Conservation (phyloP, 345 rosid species). For the Sonneratia caseolaris region DNA sequence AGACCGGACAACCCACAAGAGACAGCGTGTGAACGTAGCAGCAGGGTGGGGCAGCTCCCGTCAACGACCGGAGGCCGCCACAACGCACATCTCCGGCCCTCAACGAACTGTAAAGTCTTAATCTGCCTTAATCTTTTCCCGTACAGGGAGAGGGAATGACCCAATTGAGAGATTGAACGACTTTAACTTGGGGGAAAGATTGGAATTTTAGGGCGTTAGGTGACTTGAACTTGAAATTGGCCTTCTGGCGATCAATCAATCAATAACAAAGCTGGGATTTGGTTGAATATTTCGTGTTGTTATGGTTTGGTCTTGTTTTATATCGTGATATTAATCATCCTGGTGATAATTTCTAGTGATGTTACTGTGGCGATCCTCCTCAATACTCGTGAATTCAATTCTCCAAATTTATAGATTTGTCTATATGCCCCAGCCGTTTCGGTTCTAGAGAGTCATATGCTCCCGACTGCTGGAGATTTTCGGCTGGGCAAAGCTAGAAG, state of each 20-base stretch:
- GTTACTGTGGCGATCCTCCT: too few relatives aligned
- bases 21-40: slow-evolving; percentile 30
- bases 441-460: too few relatives aligned
- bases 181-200: not conserved
- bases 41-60: slow-evolving; percentile 28
- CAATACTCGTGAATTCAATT: too few relatives aligned
- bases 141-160: not conserved
- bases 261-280: not conserved
- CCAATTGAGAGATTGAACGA: not conserved
- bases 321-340: not conserved
- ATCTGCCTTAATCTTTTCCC: not conserved
- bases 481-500: too few relatives aligned
- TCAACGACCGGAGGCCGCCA: slow-evolving; percentile 5
- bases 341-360: not conserved
- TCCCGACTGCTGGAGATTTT: too few relatives aligned
- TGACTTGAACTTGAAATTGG: not conserved
- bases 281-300: not conserved
- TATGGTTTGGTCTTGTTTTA: not conserved
- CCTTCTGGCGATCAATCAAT: not conserved
- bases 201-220: not conserved
- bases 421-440: too few relatives aligned
- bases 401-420: too few relatives aligned
- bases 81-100: not conserved
- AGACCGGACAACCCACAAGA: slow-evolving; percentile 31
- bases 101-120: not conserved